Conservation (phyloP, 1,284 basidiomycete species). For the Salmacisia buchloeana region DNA sequence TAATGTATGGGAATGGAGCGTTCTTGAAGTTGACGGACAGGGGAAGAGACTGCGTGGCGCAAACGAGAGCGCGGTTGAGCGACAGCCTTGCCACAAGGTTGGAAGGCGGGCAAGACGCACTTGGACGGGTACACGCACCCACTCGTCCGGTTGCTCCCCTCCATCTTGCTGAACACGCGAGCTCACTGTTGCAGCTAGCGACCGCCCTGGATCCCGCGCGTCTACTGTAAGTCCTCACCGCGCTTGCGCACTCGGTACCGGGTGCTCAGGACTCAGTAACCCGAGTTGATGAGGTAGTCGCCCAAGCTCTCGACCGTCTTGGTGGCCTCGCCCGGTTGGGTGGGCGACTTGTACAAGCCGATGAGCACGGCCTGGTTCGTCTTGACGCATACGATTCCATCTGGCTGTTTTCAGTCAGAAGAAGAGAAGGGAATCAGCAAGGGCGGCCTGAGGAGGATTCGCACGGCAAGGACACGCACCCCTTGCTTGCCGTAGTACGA, state of each 20-base stretch:
- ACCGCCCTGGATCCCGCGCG: neutral
- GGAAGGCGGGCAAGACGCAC: too few species aligned
- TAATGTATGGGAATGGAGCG: too few species aligned
- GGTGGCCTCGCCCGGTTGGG: constrained; percentile 64
- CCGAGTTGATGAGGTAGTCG: constrained; percentile 43
- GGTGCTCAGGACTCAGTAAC: too few species aligned
- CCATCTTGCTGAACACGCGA: too few species aligned
- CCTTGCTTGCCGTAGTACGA: constrained; percentile 75
- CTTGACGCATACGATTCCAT: constrained; percentile 76
- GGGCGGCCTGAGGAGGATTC: neutral
- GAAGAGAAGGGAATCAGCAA: neutral
- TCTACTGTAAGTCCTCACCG: neutral
- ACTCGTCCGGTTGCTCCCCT: too few species aligned
- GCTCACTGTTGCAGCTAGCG: too few species aligned
- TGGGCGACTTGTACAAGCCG: constrained; percentile 67
- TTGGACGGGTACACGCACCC: too few species aligned
- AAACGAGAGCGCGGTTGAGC: too few species aligned
- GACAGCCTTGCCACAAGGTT: too few species aligned
- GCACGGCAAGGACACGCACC: constrained; percentile 57
- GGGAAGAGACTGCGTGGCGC: too few species aligned
- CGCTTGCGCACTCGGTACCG: neutral
- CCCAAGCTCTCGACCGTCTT: constrained; percentile 61
- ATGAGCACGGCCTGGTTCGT: constrained; percentile 84
- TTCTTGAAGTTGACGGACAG: too few species aligned
- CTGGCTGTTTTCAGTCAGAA: constrained; percentile 56